Evolutionary conservation across 345 rosid genomes (phyloP).

Genomic region (Linum tenue): DNA sequence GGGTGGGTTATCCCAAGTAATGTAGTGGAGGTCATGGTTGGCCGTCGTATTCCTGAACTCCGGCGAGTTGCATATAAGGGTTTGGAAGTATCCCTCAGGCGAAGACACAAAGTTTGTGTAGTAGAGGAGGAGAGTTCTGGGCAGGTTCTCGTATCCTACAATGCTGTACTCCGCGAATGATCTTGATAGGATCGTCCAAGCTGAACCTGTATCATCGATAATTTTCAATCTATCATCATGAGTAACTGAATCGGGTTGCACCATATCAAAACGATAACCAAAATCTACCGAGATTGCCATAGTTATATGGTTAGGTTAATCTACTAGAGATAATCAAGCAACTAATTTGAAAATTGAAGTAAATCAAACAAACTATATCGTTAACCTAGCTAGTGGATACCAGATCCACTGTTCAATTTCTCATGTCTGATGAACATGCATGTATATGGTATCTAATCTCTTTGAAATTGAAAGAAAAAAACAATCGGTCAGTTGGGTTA

Average conservation of each 20-base stretch:
- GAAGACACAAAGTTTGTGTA: conserved; percentile 85
- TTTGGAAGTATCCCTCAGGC: conserved; percentile 90
- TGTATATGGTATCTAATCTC: no score
- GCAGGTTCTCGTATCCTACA: conserved; percentile 82
- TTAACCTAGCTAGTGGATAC: no score
- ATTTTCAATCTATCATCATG: no score
- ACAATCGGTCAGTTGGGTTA: background rate
- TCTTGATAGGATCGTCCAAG: conserved; percentile 88
- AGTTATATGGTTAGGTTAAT: no score
- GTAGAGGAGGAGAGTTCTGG: conserved; percentile 80
- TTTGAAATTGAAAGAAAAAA: background rate
- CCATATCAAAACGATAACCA: no score
- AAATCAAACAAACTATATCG: no score
- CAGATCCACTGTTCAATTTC: no score
- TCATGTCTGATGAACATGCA: no score
- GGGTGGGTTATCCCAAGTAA: conserved; percentile 91
- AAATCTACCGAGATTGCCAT: no score
- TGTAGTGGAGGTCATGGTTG: conserved; percentile 84
- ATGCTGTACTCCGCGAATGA: conserved; percentile 71
- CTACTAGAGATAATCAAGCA: no score
- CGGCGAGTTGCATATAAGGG: conserved; percentile 74
- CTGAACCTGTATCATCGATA: conserved; percentile 49
- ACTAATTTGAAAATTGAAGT: no score
- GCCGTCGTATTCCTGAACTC: conserved; percentile 68
- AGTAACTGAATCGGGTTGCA: no score